Percentiles rank a stretch among this genome's conserved stretches.
Conservation (phyloP, 1,284 basidiomycete genomes). For the Mycena sp. region DNA sequence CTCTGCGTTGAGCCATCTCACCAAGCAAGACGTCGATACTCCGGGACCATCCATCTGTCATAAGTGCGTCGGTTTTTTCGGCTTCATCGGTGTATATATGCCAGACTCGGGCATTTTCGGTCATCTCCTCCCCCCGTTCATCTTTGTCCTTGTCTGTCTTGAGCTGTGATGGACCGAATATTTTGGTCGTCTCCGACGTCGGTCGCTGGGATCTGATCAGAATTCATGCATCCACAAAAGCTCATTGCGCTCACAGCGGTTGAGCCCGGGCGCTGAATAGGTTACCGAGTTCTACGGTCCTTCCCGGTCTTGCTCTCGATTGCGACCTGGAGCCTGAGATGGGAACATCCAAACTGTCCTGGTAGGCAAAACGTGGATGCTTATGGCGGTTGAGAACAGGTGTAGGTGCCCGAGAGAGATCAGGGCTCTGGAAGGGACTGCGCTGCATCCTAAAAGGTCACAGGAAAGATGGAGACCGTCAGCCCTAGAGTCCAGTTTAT, state of each 20-base stretch:
- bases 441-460: no score
- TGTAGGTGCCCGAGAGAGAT: constrained; percentile 16
- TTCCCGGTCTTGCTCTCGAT: constrained; percentile 21
- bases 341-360: constrained; percentile 20
- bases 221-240: not conserved
- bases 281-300: constrained; percentile 15
- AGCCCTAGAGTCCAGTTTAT: no score
- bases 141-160: constrained; percentile 18
- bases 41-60: constrained; percentile 48
- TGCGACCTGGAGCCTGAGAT: constrained; percentile 21
- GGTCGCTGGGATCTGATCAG: constrained; percentile 7
- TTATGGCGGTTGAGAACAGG: constrained; percentile 5
- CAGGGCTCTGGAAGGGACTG: constrained; percentile 16
- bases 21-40: constrained; percentile 53
- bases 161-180: not conserved
- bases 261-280: not conserved
- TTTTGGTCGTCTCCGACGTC: constrained; percentile 13
- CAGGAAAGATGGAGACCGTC: no score
- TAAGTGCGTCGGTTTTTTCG: constrained; percentile 43
- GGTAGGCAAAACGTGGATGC: constrained; percentile 20
- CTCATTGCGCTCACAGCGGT: not conserved
- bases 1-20: constrained; percentile 23
- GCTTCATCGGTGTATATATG: constrained; percentile 51
- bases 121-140: constrained; percentile 25
- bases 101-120: constrained; percentile 45